phyloP scores from a whole-genome alignment of 2,329 filamentous ascomycete genomes.

The Fusarium sp. region DNA sequence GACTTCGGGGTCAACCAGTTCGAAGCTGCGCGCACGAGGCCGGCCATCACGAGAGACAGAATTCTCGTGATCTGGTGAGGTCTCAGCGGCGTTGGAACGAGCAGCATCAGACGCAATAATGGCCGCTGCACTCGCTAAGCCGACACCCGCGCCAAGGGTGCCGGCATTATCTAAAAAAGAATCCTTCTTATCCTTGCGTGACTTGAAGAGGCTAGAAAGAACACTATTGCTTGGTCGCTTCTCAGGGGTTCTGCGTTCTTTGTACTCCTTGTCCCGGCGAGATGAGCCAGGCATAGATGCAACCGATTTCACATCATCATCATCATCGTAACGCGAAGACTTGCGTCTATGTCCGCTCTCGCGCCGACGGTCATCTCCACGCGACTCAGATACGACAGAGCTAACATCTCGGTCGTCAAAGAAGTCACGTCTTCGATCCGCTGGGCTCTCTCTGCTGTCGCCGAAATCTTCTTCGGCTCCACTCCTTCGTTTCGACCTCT shows the following conservation, averaged over 20 bases:
- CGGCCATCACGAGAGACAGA: slow-evolving; percentile 39
- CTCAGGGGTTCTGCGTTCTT: slow-evolving; percentile 46
- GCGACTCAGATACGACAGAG: slow-evolving; percentile 61
- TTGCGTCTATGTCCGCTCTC: slow-evolving; percentile 49
- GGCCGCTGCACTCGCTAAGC: slow-evolving; percentile 64
- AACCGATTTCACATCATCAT: slow-evolving; percentile 61
- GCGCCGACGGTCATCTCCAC: slow-evolving; percentile 46
- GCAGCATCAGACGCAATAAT: slow-evolving; percentile 53
- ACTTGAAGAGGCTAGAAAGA: slow-evolving; percentile 62
- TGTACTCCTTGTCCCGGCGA: slow-evolving; percentile 48
- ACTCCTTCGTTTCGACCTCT: slow-evolving; percentile 53
- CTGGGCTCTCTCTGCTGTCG: slow-evolving; percentile 50
- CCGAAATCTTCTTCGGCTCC: slow-evolving; percentile 50
- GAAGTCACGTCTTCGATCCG: slow-evolving; percentile 52
- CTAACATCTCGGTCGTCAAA: slow-evolving; percentile 60
- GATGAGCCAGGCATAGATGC: slow-evolving; percentile 50
- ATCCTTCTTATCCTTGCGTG: slow-evolving; percentile 56
- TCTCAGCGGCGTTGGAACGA: slow-evolving; percentile 59
- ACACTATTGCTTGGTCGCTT: slow-evolving; percentile 56
- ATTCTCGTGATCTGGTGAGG: slow-evolving; percentile 53
- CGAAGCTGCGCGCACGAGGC: slow-evolving; percentile 42
- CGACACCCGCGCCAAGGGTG: slow-evolving; percentile 76
- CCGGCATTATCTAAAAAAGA: slow-evolving; percentile 80
- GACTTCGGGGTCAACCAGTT: slow-evolving; percentile 67
- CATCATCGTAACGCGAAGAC: slow-evolving; percentile 54